Conservation (phyloP, 2,329 filamentous ascomycete genomes). For the Decorospora gaudefroyi region DNA sequence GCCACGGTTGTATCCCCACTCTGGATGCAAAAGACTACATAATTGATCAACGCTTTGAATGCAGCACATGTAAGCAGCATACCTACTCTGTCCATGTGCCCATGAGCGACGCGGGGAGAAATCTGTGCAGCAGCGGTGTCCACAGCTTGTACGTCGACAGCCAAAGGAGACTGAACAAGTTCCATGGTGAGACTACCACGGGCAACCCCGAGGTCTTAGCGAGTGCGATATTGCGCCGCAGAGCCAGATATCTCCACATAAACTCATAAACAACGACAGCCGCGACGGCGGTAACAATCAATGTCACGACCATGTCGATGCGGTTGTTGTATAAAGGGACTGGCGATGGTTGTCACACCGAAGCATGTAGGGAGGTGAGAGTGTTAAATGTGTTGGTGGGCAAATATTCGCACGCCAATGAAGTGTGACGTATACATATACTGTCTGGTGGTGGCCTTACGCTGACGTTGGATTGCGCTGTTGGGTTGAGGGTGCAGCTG, state of each 20-base stretch:
- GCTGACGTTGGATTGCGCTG: background rate
- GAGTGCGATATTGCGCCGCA: constrained; percentile 49
- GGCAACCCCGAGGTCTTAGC: constrained; percentile 55
- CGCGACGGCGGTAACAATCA: constrained; percentile 33
- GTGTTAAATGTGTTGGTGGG: constrained; percentile 1
- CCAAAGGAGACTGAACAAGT: constrained; percentile 60
- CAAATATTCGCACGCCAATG: constrained; percentile 10
- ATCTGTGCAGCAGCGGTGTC: constrained; percentile 59
- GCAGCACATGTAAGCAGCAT: background rate
- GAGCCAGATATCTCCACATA: constrained; percentile 43
- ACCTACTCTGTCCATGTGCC: constrained; percentile 65
- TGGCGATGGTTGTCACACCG: background rate
- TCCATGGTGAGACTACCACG: constrained; percentile 50
- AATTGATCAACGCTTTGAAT: constrained; percentile 4
- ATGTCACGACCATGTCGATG: constrained; percentile 33
- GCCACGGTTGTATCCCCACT: constrained; percentile 63
- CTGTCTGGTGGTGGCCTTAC: too few species aligned
- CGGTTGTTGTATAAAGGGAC: too few species aligned
- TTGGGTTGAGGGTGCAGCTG: too few species aligned
- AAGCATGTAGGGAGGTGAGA: background rate
- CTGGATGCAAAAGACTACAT: constrained; percentile 59
- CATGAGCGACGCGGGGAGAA: constrained; percentile 60
- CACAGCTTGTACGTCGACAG: constrained; percentile 60
- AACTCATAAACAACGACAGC: constrained; percentile 40
- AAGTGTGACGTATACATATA: constrained; percentile 32